Evolutionary conservation across 2,329 filamentous ascomycete species (phyloP), one percentile per base, ranked within the genome.

Genomic region (Trichoderma cornu-damae): DNA sequence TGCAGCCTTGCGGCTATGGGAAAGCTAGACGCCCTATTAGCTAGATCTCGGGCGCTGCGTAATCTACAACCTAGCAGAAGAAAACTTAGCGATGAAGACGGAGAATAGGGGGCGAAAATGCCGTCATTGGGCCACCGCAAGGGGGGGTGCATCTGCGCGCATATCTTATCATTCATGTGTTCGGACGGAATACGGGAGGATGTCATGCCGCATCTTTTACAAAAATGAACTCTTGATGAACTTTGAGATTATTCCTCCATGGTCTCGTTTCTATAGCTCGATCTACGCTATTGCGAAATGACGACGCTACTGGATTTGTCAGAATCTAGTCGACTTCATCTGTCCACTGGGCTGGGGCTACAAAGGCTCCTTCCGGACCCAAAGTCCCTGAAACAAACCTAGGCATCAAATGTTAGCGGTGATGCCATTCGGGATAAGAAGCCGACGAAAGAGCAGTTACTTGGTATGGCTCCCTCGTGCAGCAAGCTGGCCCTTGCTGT

Each of bases 401-500:
- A 22, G 6, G 18, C 7, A 14, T 16, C 18, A n/a, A 26, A 12
- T 9, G 28, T 59, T 12, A 48, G 51, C 26, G 6, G 22, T 6
- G 2, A 9, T 3, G 18, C 6, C 0, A 37, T 28, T n/a, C 11
- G 40, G 18, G 16, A 22, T 5, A 16, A 1, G 2, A 11, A 6
- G 1, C 6, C 30, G 5, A 38, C 18, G 5, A 3, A 61, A 77
- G 67, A n/a, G n/a, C n/a, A n/a, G n/a, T n/a, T 64, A 85, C 84
- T 87, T 87, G 12, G 84, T 87, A 65, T 87, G 84, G 61, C 83
- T 86, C 42, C 84, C 84, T 46, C 84, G 72, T 0, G 84, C 84
- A 9, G 82, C 79, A 3, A 86, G 66, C 42, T 86, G 77, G 5
- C 82, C 83, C 59, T 83, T 79, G 50, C 70, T 70, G 60, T 86